Evolutionary conservation across 345 rosid genomes (phyloP).

Genomic region (Aquilaria sinensis): DNA sequence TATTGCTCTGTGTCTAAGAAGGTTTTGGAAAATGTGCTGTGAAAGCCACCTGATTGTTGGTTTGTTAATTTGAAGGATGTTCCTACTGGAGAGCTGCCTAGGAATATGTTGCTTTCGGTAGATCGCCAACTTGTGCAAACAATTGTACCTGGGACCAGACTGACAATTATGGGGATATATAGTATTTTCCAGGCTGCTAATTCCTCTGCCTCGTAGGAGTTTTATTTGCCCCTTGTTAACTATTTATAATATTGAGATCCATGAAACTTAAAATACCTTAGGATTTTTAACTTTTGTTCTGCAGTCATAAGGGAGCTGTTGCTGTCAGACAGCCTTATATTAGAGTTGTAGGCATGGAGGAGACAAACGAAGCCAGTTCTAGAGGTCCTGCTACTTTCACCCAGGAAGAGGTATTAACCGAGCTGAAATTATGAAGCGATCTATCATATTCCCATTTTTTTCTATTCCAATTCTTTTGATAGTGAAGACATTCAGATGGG

Average conservation of each 20-base stretch:
- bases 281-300: constrained; percentile 9
- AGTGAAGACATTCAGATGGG: not conserved
- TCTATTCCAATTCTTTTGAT: constrained; percentile 1
- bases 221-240: constrained; percentile 4
- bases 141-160: constrained; percentile 88
- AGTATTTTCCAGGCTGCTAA: constrained; percentile 85
- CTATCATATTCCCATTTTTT: no score
- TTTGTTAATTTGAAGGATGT: constrained; percentile 56
- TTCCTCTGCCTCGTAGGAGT: constrained; percentile 61
- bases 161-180: constrained; percentile 91
- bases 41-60: constrained; percentile 1
- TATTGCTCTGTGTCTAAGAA: constrained; percentile 17
- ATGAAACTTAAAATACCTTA: not conserved
- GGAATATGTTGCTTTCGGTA: constrained; percentile 89
- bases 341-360: constrained; percentile 88
- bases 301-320: constrained; percentile 90
- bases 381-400: constrained; percentile 75
- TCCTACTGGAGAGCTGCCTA: constrained; percentile 99
- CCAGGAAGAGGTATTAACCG: constrained; percentile 60
- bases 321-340: constrained; percentile 94
- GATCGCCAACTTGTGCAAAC: constrained; percentile 89
- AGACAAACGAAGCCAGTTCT: constrained; percentile 65
- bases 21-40: constrained; percentile 1
- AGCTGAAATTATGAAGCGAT: not conserved
- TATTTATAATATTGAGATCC: constrained; percentile 1